Evolutionary conservation across 116 monocot species (phyloP).

Genomic region (Phalaenopsis hybrid): DNA sequence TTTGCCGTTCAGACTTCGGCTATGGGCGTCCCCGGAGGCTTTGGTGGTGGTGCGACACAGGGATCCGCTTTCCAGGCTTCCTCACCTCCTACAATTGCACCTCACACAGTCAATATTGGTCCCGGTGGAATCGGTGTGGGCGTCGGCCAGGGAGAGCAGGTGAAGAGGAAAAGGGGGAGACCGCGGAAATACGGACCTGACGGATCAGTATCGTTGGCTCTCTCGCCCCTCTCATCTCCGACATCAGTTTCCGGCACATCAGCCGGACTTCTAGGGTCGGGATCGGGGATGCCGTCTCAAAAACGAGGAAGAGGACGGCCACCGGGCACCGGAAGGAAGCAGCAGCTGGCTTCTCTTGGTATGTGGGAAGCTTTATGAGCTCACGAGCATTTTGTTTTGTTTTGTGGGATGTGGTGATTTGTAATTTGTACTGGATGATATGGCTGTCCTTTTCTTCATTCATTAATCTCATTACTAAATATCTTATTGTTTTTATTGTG

Average conservation of each 20-base stretch:
- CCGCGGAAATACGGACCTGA: conserved; percentile 49
- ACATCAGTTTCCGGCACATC: not conserved
- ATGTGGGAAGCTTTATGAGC: conserved; percentile 1
- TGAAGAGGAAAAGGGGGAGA: conserved; percentile 47
- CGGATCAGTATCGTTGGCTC: conserved; percentile 21
- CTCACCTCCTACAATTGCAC: not conserved
- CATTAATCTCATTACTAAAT: not conserved
- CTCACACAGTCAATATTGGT: conserved; percentile 4
- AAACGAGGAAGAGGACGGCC: conserved; percentile 35
- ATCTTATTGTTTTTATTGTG: not conserved
- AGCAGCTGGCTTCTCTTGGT: conserved; percentile 33
- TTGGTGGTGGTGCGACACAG: conserved; percentile 13
- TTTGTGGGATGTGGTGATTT: not conserved
- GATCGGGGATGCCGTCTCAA: conserved; percentile 5
- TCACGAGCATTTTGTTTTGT: not conserved
- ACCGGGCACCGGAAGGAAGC: conserved; percentile 40
- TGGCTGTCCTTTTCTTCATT: not conserved
- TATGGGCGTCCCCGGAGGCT: conserved; percentile 7
- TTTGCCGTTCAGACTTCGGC: conserved; percentile 7
- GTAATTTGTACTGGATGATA: not conserved
- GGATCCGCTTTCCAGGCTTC: conserved; percentile 3
- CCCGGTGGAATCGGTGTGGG: not conserved
- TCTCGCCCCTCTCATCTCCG: conserved; percentile 16
- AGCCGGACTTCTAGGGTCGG: not conserved
- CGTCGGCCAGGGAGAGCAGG: conserved; percentile 2